Conservation (phyloP, 805 yeast species). For the Kodamaea restingae region DNA sequence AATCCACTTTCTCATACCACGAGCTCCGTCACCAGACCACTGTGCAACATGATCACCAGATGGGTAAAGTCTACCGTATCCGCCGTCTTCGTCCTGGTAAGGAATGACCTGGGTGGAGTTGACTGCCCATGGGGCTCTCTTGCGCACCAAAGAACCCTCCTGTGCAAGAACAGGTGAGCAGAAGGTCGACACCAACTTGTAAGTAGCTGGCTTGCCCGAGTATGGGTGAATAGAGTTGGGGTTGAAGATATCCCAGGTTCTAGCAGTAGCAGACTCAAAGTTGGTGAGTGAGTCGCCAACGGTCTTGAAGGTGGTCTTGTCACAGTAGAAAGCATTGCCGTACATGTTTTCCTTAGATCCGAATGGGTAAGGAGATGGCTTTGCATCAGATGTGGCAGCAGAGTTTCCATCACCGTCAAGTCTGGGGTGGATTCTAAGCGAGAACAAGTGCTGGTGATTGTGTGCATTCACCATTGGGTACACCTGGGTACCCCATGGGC, state of each 20-base stretch:
- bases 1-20: conserved; percentile 67
- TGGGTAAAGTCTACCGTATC: conserved; percentile 65
- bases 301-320: conserved; percentile 63
- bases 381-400: conserved; percentile 63
- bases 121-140: conserved; percentile 81
- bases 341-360: conserved; percentile 71
- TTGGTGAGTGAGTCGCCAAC: conserved; percentile 63
- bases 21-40: conserved; percentile 64
- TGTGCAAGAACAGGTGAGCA: conserved; percentile 70
- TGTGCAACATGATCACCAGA: conserved; percentile 78
- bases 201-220: conserved; percentile 72
- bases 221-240: conserved; percentile 62
- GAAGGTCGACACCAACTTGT: conserved; percentile 72
- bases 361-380: conserved; percentile 51
- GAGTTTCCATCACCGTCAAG: conserved; percentile 78
- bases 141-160: conserved; percentile 68
- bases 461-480: conserved; percentile 81
- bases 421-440: conserved; percentile 75
- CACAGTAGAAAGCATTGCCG: conserved; percentile 71
- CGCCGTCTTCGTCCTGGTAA: conserved; percentile 50
- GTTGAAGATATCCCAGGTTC: conserved; percentile 77
- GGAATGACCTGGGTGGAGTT: conserved; percentile 66
- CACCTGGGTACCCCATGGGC: conserved; percentile 78
- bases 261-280: conserved; percentile 56
- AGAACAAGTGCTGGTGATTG: conserved; percentile 81